Evolutionary conservation across 345 rosid species (phyloP), one percentile per base, ranked within the genome.

Genomic region (Zanthoxylum bungeanum): DNA sequence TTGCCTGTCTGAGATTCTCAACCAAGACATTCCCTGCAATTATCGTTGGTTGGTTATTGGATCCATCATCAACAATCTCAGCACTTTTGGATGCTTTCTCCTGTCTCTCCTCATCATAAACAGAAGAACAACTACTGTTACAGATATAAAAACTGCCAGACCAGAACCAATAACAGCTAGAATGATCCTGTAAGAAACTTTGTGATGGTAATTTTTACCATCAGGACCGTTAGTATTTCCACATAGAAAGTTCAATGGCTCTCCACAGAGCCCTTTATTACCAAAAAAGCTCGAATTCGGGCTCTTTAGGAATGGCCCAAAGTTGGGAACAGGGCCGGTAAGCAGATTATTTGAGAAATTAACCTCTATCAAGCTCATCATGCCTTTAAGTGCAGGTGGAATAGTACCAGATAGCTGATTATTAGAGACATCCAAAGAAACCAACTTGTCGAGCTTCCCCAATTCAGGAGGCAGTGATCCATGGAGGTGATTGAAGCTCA

Each of bases 81-180:
- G 76, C 73, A 33, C 79, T 71, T 77, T 88, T 88, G 59, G 90
- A 86, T 3, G 76, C 91, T 79, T 88, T 92, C 80, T 95, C 99
- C 81, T 95, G 98, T 51, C 85, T 92, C 78, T 95, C 99, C 99
- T 84, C 88, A 90, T 82, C 98, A 95, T 90, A 76, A 90, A 92
- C 71, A 95, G 87, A 49, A 92, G 74, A 79, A 95, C 97, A 73
- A 95, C 93, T 33, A 90, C 64, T 42, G 93, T 88, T 72, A 95
- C 97, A 0, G 97, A 88, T 58, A 83, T 76, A 75, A 95, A 95
- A 33, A 95, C 98, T 1, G 98, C 89, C 73, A 92, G 76, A 64
- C 98, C 97, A 12, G 98, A 95, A 67, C 99, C 98, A 49, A 95
- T 82, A 39, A 95, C 97, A 39, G 92, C 92, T 62, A 92, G 80